These are phyloP conservation scores for Zymoseptoria pseudotritici DNA, from an alignment of 2,329 filamentous ascomycete species.

Conservation along the genomic window DNA sequence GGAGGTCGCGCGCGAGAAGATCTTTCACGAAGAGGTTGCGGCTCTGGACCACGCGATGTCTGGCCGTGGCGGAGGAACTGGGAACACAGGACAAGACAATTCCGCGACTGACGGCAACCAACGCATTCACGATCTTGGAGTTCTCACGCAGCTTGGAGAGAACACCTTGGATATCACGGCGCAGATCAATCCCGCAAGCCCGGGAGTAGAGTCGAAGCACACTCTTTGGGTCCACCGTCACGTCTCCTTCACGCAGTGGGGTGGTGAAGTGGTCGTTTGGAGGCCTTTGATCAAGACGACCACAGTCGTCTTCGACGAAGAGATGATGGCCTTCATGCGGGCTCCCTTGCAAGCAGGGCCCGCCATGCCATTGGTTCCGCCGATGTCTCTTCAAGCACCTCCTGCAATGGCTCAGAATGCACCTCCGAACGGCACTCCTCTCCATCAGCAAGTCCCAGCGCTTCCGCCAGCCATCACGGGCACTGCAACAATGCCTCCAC, in stretches of 20 bases:
- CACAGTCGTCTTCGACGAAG: background rate
- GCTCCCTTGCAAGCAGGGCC: background rate
- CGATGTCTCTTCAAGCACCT: background rate
- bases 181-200: background rate
- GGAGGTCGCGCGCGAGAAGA: background rate
- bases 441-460: background rate
- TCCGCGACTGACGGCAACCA: background rate
- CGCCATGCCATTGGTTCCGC: background rate
- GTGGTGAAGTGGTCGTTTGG: background rate
- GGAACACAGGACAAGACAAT: no score
- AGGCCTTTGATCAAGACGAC: background rate
- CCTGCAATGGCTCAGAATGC: background rate
- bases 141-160: background rate
- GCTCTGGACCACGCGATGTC: background rate
- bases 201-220: background rate
- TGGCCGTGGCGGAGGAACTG: background rate
- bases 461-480: no score
- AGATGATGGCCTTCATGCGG: background rate
- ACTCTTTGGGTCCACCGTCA: constrained; percentile 1
- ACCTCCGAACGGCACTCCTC: background rate
- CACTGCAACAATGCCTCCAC: background rate
- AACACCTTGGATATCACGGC: background rate
- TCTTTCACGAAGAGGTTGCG: background rate
- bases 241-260: background rate
- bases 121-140: background rate